Evolutionary conservation across 2,329 filamentous ascomycete genomes (phyloP).

Genomic region (Phyllosticta capitalensis): DNA sequence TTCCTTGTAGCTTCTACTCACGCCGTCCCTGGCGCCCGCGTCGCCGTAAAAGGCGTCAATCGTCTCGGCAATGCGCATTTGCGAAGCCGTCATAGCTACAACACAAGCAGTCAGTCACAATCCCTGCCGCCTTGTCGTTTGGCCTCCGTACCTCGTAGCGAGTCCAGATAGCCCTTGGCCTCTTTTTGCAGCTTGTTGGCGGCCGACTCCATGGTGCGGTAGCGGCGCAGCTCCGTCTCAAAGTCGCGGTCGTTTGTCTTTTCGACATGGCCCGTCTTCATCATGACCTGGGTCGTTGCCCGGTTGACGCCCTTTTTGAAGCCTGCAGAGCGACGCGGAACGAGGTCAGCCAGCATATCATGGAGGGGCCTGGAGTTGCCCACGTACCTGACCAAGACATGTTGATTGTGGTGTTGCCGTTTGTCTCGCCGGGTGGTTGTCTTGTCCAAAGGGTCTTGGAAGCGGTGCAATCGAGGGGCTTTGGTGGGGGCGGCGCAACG

Average conservation of each 20-base stretch:
- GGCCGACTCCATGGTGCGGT: slow-evolving; percentile 94
- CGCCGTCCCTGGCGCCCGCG: slow-evolving; percentile 85
- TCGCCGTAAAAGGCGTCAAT: slow-evolving; percentile 99
- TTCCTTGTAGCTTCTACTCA: slow-evolving; percentile 95
- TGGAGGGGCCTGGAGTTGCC: slow-evolving; percentile 7
- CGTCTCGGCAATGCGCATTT: slow-evolving; percentile 98
- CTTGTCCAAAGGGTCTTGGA: not conserved
- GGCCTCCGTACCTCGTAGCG: slow-evolving; percentile 60
- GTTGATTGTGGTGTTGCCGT: slow-evolving; percentile 13
- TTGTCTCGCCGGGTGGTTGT: not conserved
- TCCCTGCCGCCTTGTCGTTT: not conserved
- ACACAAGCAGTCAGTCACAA: not conserved
- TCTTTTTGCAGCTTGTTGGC: slow-evolving; percentile 90
- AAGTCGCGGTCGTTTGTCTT: slow-evolving; percentile 98
- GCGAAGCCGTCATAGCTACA: slow-evolving; percentile 91
- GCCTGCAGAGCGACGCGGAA: slow-evolving; percentile 36
- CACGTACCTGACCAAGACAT: slow-evolving; percentile 50
- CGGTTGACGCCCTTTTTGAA: slow-evolving; percentile 98
- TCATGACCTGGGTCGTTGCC: slow-evolving; percentile 99
- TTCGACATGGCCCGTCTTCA: slow-evolving; percentile 98
- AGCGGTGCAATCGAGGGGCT: slow-evolving; percentile 4
- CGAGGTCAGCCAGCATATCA: slow-evolving; percentile 16
- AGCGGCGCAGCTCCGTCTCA: slow-evolving; percentile 95
- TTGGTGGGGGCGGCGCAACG: not conserved
- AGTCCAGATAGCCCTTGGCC: slow-evolving; percentile 95